Percentiles rank a stretch among this genome's conserved stretches.
Evolutionary conservation across 179 eudicot genomes (phyloP).

Genomic region (Camellia oleifera): DNA sequence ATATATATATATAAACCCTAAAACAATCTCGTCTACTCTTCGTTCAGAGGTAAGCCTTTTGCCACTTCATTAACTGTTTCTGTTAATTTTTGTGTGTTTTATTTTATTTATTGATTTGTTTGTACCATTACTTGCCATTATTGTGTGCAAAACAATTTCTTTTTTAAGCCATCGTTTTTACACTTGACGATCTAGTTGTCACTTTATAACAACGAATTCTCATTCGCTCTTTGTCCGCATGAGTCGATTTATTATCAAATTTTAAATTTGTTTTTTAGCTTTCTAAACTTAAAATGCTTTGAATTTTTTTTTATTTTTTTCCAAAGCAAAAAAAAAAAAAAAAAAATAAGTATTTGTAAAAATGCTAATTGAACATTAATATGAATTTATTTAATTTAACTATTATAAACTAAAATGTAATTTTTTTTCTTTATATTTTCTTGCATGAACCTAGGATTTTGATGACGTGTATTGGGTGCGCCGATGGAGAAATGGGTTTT

Average conservation of each 20-base stretch:
- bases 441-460: slow-evolving; percentile 11
- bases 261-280: not conserved
- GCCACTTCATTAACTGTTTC: too few species aligned
- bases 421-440: not conserved
- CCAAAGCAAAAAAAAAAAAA: not conserved
- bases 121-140: not conserved
- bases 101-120: not conserved
- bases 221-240: not conserved
- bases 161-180: not conserved
- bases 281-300: not conserved
- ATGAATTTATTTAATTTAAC: too few species aligned
- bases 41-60: not conserved
- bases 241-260: not conserved
- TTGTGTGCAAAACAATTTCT: not conserved
- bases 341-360: too few species aligned
- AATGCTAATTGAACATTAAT: too few species aligned
- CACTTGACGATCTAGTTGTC: not conserved
- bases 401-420: too few species aligned
- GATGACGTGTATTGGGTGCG: slow-evolving; percentile 8
- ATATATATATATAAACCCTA: not conserved
- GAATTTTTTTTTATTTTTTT: not conserved
- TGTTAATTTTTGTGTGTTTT: too few species aligned
- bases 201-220: too few species aligned
- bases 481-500: not conserved
- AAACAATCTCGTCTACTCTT: not conserved